These are phyloP conservation scores for Lepidopterella palustris DNA, from an alignment of 495 filamentous ascomycete species.

Conservation along the genomic window DNA sequence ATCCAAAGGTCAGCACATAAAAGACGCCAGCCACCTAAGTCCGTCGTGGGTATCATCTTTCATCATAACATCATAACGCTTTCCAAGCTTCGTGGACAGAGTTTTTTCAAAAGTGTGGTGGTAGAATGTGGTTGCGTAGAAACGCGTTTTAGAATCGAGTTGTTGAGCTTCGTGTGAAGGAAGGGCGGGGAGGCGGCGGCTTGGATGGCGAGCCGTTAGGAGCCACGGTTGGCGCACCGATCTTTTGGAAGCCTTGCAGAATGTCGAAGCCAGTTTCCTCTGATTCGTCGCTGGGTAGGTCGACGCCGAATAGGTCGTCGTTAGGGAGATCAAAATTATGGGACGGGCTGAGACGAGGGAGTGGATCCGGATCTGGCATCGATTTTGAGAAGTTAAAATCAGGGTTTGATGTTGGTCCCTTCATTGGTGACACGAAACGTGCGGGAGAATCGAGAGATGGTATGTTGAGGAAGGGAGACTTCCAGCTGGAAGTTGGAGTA, in stretches of 20 bases:
- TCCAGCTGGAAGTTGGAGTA: constrained; percentile 16
- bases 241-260: constrained; percentile 83
- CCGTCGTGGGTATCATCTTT: constrained; percentile 5
- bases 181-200: constrained; percentile 4
- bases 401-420: constrained; percentile 26
- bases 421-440: constrained; percentile 17
- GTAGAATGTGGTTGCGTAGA: background rate
- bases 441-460: constrained; percentile 28
- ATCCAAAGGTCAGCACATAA: background rate
- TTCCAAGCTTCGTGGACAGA: background rate
- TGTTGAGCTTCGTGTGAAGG: constrained; percentile 13
- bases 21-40: background rate
- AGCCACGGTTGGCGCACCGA: constrained; percentile 48
- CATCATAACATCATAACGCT: background rate
- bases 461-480: constrained; percentile 33
- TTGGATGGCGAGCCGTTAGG: constrained; percentile 24
- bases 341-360: constrained; percentile 41
- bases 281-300: constrained; percentile 49
- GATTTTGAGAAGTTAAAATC: constrained; percentile 13
- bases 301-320: constrained; percentile 54
- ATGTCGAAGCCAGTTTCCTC: constrained; percentile 64
- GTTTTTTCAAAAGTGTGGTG: background rate
- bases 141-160: constrained; percentile 20
- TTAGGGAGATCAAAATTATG: constrained; percentile 46
- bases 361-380: constrained; percentile 10